phyloP scores from a whole-genome alignment of 805 yeast genomes.

The Candida manassasensis region DNA sequence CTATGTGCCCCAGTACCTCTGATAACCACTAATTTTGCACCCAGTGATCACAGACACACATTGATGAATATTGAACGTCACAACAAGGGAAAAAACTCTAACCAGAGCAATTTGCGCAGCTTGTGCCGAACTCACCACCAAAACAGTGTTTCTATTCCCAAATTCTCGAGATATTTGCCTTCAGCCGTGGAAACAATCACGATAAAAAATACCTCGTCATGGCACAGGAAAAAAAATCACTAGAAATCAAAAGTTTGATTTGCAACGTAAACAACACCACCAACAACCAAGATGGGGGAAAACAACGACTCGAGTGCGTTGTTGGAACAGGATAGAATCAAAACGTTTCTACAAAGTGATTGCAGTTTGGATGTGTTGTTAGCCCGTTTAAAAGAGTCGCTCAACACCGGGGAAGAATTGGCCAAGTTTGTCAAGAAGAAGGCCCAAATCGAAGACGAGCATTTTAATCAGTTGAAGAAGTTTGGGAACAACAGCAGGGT shows the following conservation, averaged over 20 bases:
- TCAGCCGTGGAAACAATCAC: too few relatives aligned
- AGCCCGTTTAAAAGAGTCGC: slow-evolving; percentile 69
- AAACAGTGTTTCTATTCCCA: too few relatives aligned
- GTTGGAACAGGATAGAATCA: slow-evolving; percentile 48
- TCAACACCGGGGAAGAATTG: slow-evolving; percentile 81
- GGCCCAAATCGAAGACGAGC: slow-evolving; percentile 74
- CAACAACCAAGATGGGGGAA: slow-evolving; percentile 5
- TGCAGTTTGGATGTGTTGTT: slow-evolving; percentile 71
- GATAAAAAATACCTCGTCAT: too few relatives aligned
- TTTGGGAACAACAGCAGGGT: slow-evolving; percentile 54
- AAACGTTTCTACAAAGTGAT: slow-evolving; percentile 58
- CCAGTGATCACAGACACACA: too few relatives aligned
- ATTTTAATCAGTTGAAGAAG: slow-evolving; percentile 68
- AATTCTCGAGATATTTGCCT: too few relatives aligned
- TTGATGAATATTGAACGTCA: too few relatives aligned
- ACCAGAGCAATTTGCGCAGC: too few relatives aligned
- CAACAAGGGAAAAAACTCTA: too few relatives aligned
- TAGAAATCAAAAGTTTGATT: neutral
- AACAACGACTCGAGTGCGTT: slow-evolving; percentile 16
- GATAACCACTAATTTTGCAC: too few relatives aligned
- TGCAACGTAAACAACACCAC: neutral
- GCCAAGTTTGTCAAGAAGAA: slow-evolving; percentile 73
- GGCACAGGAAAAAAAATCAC: neutral
- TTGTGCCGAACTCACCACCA: too few relatives aligned
- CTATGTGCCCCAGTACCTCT: too few relatives aligned